These are phyloP conservation scores for Candida methanosorbosa DNA, from an alignment of 805 yeast species.

Conservation along the genomic window DNA sequence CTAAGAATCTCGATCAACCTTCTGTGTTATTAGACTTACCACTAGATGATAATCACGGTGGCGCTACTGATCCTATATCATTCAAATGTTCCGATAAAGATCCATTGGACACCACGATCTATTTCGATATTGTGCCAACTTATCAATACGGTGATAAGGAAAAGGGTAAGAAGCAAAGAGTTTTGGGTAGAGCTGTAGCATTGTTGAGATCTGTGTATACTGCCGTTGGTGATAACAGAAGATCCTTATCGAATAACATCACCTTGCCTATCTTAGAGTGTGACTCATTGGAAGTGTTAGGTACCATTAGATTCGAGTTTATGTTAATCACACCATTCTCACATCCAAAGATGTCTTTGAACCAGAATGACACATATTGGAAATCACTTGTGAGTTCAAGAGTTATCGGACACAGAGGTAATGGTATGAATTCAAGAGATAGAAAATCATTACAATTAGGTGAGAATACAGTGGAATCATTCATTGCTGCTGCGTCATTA, in stretches of 20 bases:
- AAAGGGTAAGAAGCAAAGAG: conserved; percentile 23
- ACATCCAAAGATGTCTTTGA: conserved; percentile 60
- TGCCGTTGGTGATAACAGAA: conserved; percentile 56
- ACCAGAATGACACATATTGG: conserved; percentile 79
- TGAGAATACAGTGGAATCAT: conserved; percentile 90
- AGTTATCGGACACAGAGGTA: conserved; percentile 93
- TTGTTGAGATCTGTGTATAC: conserved; percentile 53
- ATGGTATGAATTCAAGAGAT: conserved; percentile 75
- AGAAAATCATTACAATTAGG: conserved; percentile 83
- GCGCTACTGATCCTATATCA: conserved; percentile 65
- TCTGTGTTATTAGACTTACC: conserved; percentile 66
- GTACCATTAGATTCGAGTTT: conserved; percentile 68
- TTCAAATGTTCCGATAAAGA: conserved; percentile 49
- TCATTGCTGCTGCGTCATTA: conserved; percentile 90
- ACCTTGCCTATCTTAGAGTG: conserved; percentile 73
- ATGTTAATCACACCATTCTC: conserved; percentile 62
- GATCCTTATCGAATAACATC: conserved; percentile 56
- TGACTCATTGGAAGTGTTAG: conserved; percentile 65
- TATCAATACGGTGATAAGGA: conserved; percentile 39
- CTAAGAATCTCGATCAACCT: conserved; percentile 40
- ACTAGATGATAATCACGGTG: conserved; percentile 63
- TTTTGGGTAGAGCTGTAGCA: conserved; percentile 82
- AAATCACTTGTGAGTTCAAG: conserved; percentile 79
- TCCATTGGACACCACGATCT: conserved; percentile 47
- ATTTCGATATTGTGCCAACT: conserved; percentile 87